Evolutionary conservation across 768 basidiomycete genomes (phyloP), one percentile per base, ranked within the genome.

Genomic region (Calocybe indica): DNA sequence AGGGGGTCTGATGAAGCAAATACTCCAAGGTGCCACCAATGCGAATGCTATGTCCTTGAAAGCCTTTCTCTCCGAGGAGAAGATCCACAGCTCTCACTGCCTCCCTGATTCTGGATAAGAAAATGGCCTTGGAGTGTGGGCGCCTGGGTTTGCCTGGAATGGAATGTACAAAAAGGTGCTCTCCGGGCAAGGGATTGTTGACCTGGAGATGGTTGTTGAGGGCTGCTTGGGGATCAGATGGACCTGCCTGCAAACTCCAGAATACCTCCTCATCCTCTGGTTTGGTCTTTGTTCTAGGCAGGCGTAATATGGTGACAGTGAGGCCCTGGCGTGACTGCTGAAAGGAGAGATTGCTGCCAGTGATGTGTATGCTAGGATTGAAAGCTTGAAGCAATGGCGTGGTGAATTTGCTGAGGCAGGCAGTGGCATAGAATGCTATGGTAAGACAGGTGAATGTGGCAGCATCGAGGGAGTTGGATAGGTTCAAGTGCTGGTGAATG

Each of bases 361-460:
- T 22, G 22, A 22, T 22, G 22, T 22, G 39, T 15, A 15, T 22
- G 15, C 30, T 22, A 22, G 22, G 22, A 22, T 22, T 22, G 22
- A 22, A 22, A 22, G 49, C 45, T 0, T 52, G 55, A 0, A 71
- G 51, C 2, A 12, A 52, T 2, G 55, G 60, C 0, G 71, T 50
- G 1, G 66, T 70, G 46, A 75, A 65, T 46, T 76, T 70, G 0
- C 72, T 68, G 0, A 65, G 40, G 0, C 67, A 39, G 0, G 65
- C 63, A 0, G 57, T 57, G 0, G 61, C 35, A 14, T 58, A 77
- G 54, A 75, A 75, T 2, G 57, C 52, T 0, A 63, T 69, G 8
- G 66, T 66, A 5, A 71, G 61, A 47, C 69, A 72, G 0, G 70
- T 64, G 12, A 45, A 68, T 0, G 66, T 56, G 0, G 74, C 63